phyloP scores from a whole-genome alignment of 495 filamentous ascomycete species.

The Penicillium herquei region DNA sequence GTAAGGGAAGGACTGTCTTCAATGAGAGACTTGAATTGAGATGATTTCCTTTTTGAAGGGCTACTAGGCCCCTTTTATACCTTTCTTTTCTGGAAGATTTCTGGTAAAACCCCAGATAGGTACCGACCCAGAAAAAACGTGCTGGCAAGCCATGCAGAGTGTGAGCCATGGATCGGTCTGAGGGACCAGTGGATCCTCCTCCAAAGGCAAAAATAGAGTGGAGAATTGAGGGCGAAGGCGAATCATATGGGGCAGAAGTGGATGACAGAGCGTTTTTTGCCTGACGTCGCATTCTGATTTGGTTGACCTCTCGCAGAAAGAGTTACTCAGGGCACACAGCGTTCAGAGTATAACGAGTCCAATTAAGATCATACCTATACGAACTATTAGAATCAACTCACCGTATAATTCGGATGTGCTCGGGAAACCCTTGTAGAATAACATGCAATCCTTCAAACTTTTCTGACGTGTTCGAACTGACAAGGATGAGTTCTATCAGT shows the following conservation, averaged over 20 bases:
- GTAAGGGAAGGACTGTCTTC: conserved; percentile 9
- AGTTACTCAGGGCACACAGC: not conserved
- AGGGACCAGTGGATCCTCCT: conserved; percentile 16
- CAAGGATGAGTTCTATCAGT: not conserved
- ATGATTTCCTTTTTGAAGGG: conserved; percentile 1
- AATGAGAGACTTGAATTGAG: conserved; percentile 18
- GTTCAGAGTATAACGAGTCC: not conserved
- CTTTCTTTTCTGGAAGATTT: conserved; percentile 4
- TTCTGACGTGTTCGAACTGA: not conserved
- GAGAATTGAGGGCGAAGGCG: conserved; percentile 4
- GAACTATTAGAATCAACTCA: not conserved
- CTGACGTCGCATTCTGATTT: not conserved
- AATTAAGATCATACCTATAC: not conserved
- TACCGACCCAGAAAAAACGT: conserved; percentile 20
- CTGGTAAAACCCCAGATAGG: conserved; percentile 15
- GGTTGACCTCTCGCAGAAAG: not conserved
- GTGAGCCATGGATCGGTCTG: conserved; percentile 21
- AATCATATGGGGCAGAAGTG: conserved; percentile 8
- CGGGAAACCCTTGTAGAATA: not conserved
- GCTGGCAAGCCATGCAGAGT: conserved; percentile 15
- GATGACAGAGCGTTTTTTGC: not conserved
- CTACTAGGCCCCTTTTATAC: conserved; percentile 23
- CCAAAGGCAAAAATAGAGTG: conserved; percentile 14
- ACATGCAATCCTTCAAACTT: not conserved
- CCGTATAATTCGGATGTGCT: not conserved